Evolutionary conservation across 805 yeast species (phyloP).

Genomic region (Yarrowia phangngaensis): DNA sequence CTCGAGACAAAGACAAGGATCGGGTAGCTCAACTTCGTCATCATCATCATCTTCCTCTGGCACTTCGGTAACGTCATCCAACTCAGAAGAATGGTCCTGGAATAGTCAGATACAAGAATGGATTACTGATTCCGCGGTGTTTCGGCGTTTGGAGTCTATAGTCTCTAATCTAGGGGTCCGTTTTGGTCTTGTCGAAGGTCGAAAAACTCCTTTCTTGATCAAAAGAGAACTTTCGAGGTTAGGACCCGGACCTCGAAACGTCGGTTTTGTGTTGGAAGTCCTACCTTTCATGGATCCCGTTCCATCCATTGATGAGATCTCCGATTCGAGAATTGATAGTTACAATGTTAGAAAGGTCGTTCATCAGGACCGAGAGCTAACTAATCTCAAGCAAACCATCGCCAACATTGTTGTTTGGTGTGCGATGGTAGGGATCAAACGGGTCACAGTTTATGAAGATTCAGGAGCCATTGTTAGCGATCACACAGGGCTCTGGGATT

Average conservation of each 20-base stretch:
- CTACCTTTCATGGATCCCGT: slow-evolving; percentile 9
- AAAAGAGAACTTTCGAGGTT: slow-evolving; percentile 13
- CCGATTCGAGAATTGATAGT: slow-evolving; percentile 18
- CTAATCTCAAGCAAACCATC: slow-evolving; percentile 22
- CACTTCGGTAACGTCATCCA: no score
- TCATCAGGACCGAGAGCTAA: slow-evolving; percentile 25
- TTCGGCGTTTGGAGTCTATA: slow-evolving; percentile 12
- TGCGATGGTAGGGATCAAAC: slow-evolving; percentile 10
- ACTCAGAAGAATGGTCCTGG: slow-evolving; percentile 19
- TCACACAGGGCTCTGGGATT: slow-evolving; percentile 16
- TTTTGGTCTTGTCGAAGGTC: slow-evolving; percentile 10
- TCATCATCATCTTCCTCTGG: no score
- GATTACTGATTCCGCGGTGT: background rate
- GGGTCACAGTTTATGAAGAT: slow-evolving; percentile 26
- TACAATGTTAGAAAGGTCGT: slow-evolving; percentile 16
- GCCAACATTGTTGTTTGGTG: slow-evolving; percentile 27
- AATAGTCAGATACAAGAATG: background rate
- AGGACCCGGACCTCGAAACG: slow-evolving; percentile 10
- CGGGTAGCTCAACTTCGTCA: no score
- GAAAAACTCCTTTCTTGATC: slow-evolving; percentile 10
- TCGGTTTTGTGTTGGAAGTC: slow-evolving; percentile 12
- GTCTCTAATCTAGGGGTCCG: slow-evolving; percentile 6
- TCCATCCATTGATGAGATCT: slow-evolving; percentile 23
- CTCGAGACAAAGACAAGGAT: background rate
- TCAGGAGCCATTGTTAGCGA: slow-evolving; percentile 11